Conservation (phyloP, 2,329 filamentous ascomycete genomes). For the Trichophaea hybrida region DNA sequence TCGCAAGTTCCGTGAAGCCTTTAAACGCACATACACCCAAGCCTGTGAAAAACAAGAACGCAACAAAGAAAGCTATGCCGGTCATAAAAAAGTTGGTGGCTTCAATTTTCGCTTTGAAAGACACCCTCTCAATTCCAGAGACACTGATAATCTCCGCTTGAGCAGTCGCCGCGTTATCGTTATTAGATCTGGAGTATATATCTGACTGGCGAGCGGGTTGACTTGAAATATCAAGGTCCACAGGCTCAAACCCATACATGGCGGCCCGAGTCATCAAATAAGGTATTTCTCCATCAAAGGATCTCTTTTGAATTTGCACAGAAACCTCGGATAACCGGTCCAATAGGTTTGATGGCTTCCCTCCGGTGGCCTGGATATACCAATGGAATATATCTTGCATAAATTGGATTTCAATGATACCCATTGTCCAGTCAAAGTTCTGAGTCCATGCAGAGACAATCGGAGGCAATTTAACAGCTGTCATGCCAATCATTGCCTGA, state of each 20-base stretch:
- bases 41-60: slow-evolving; percentile 64
- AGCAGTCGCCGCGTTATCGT: slow-evolving; percentile 36
- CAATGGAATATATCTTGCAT: slow-evolving; percentile 81
- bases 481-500: slow-evolving; percentile 81
- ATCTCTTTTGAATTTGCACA: slow-evolving; percentile 22
- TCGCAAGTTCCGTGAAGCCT: slow-evolving; percentile 59
- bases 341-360: slow-evolving; percentile 64
- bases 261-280: slow-evolving; percentile 38
- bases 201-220: background rate
- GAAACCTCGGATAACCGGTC: slow-evolving; percentile 35
- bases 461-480: slow-evolving; percentile 64
- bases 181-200: slow-evolving; percentile 34
- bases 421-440: slow-evolving; percentile 97
- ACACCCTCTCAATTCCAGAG: slow-evolving; percentile 75
- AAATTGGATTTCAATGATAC: slow-evolving; percentile 76
- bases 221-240: background rate
- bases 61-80: slow-evolving; percentile 72
- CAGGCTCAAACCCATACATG: slow-evolving; percentile 16
- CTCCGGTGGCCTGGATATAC: slow-evolving; percentile 89
- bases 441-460: slow-evolving; percentile 89
- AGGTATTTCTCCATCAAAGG: slow-evolving; percentile 25
- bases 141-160: slow-evolving; percentile 39
- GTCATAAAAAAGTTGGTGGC: slow-evolving; percentile 88
- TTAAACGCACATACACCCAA: slow-evolving; percentile 67
- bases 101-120: slow-evolving; percentile 73